Conservation (phyloP, 2,329 filamentous ascomycete species). For the Cladobotryum mycophilum region DNA sequence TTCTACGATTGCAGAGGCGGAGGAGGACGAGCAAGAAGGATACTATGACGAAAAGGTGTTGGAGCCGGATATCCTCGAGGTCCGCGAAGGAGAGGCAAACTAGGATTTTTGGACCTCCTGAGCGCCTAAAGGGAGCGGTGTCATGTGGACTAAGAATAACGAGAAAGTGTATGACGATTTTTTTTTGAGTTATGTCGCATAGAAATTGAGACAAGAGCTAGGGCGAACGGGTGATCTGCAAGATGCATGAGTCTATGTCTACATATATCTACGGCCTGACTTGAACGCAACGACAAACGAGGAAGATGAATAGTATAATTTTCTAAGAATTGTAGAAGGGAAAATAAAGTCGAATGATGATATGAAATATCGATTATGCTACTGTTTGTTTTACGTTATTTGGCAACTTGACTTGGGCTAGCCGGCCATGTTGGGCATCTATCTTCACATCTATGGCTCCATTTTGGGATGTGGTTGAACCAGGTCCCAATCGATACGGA, state of each 20-base stretch:
- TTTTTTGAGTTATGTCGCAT: neutral
- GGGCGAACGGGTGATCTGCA: conserved; percentile 10
- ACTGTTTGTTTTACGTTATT: too few relatives aligned
- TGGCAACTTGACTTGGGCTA: too few relatives aligned
- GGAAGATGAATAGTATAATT: too few relatives aligned
- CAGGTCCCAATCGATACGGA: too few relatives aligned
- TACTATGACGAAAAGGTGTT: conserved; percentile 25
- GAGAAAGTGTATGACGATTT: neutral
- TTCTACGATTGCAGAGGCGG: conserved; percentile 20
- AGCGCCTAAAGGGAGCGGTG: too few relatives aligned
- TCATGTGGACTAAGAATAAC: neutral
- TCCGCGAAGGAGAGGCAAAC: conserved; percentile 25
- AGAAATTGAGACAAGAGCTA: neutral
- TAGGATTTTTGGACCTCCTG: neutral
- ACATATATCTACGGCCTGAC: neutral
- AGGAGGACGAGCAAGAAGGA: conserved; percentile 25
- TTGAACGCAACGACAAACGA: too few relatives aligned
- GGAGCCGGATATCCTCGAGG: conserved; percentile 31
- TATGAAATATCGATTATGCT: too few relatives aligned
- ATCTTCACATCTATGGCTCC: too few relatives aligned
- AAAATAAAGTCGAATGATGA: too few relatives aligned
- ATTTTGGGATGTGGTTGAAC: too few relatives aligned
- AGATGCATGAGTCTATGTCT: neutral
- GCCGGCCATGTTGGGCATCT: too few relatives aligned
- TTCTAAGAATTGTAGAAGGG: too few relatives aligned